A percentile compares a stretch with the other conserved stretches of the same genome.
Evolutionary conservation across 2,329 filamentous ascomycete genomes (phyloP).

Genomic region (Massarina eburnea): DNA sequence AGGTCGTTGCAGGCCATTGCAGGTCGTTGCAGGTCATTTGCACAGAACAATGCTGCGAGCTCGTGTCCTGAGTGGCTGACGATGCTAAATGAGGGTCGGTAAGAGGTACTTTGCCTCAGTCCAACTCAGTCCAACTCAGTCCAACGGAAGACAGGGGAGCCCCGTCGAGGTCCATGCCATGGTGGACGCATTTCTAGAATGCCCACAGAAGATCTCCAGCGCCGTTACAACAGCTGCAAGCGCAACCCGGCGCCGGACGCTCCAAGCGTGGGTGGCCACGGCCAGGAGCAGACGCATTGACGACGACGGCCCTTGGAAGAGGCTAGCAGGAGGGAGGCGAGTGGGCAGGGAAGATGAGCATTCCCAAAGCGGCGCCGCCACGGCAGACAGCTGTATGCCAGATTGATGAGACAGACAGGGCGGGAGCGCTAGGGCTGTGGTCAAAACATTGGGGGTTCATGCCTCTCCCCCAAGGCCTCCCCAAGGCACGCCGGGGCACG

Average conservation of each 20-base stretch:
- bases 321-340: constrained; percentile 32
- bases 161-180: constrained; percentile 29
- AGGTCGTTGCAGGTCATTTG: constrained; percentile 40
- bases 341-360: constrained; percentile 30
- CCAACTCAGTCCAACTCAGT: too few relatives aligned
- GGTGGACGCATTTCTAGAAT: constrained; percentile 46
- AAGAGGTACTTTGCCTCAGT: constrained; percentile 34
- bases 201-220: constrained; percentile 45
- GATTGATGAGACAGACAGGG: constrained; percentile 34
- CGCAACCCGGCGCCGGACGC: constrained; percentile 33
- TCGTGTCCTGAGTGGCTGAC: constrained; percentile 45
- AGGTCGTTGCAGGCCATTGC: too few relatives aligned
- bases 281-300: constrained; percentile 39
- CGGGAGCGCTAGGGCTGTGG: constrained; percentile 30
- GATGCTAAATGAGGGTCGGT: constrained; percentile 40
- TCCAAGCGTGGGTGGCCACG: constrained; percentile 30
- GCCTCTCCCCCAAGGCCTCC: too few relatives aligned
- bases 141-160: constrained; percentile 28
- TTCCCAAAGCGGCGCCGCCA: constrained; percentile 39
- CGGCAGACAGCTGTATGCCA: constrained; percentile 34
- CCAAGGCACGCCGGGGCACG: too few relatives aligned
- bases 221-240: constrained; percentile 43
- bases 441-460: constrained; percentile 23
- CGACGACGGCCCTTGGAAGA: constrained; percentile 21
- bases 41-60: constrained; percentile 39